Percentiles rank a stretch among this genome's conserved stretches.
These are phyloP conservation scores for Spathaspora sp. DNA, from an alignment of 1,139 yeast genomes.

Conservation along the genomic window DNA sequence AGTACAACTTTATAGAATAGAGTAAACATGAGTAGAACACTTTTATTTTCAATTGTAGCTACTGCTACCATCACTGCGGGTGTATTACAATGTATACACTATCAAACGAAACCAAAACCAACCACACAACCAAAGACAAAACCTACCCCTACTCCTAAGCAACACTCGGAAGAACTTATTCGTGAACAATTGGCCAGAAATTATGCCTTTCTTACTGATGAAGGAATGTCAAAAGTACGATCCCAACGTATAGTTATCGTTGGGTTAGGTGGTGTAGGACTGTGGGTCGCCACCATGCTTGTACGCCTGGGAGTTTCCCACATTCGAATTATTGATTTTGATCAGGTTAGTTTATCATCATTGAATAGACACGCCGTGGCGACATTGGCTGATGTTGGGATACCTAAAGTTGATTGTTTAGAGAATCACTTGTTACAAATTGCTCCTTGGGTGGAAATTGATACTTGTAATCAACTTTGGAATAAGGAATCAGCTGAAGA, in stretches of 20 bases:
- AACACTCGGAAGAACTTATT: slow-evolving; percentile 70
- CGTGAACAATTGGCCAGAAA: slow-evolving; percentile 92
- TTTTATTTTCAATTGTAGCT: slow-evolving; percentile 33
- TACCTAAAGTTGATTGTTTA: slow-evolving; percentile 80
- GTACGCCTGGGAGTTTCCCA: slow-evolving; percentile 85
- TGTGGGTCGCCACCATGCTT: slow-evolving; percentile 93
- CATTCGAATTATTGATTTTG: slow-evolving; percentile 84
- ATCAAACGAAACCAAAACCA: slow-evolving; percentile 14
- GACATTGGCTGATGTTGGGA: slow-evolving; percentile 82
- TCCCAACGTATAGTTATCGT: slow-evolving; percentile 78
- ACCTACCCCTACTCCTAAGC: slow-evolving; percentile 8
- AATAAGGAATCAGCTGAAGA: slow-evolving; percentile 61
- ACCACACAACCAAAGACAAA: slow-evolving; percentile 3
- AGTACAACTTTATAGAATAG: background rate
- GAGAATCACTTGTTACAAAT: slow-evolving; percentile 60
- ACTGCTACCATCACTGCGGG: slow-evolving; percentile 40
- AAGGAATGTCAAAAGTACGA: slow-evolving; percentile 77
- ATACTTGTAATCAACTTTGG: slow-evolving; percentile 78
- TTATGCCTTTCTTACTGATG: slow-evolving; percentile 85
- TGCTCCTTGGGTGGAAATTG: slow-evolving; percentile 91
- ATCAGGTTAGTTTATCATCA: slow-evolving; percentile 90
- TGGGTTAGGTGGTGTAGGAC: slow-evolving; percentile 99
- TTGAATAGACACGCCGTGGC: slow-evolving; percentile 95
- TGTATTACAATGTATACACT: slow-evolving; percentile 42
- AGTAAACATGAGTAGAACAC: slow-evolving; percentile 7